Base-by-base conservation (phyloP, 2,329 filamentous ascomycete species). In the Fusarium tjaetaba region DNA sequence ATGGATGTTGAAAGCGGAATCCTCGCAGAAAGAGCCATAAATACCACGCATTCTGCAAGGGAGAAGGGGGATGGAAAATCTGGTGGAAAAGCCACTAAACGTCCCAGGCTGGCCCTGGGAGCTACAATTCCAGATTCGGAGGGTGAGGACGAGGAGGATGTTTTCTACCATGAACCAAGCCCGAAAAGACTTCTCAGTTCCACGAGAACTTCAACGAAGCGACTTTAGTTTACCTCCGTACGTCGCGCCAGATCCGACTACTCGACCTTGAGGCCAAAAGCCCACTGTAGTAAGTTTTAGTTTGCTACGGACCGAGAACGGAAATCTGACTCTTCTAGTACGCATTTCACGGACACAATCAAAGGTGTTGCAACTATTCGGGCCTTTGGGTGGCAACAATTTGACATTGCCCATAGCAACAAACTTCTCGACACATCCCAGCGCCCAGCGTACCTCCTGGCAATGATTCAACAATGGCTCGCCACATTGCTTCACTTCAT, bases 191-290 rank as follows among this genome's bases (percentile, higher is more conserved):
- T n/a, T n/a, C n/a, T n/a, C n/a, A n/a, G n/a, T n/a, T n/a, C n/a
- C n/a, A n/a, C n/a, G n/a, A n/a, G n/a, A n/a, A n/a, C n/a, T n/a
- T n/a, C n/a, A n/a, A n/a, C n/a, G n/a, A n/a, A n/a, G n/a, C n/a
- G n/a, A n/a, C n/a, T n/a, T n/a, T n/a, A n/a, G n/a, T n/a, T n/a
- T n/a, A 39, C 5, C 61, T 66, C 82, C 4, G 78, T 0, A 92
- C 89, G 0, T 91, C 89, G 2, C 82, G 89, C 0, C 90, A 92
- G 76, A 78, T 92, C 13, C 85, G 90, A 55, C 83, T 90, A 26
- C 78, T 92, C 16, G 90, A 92, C 51, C 84, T 92, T 2, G 90
- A 92, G 77, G 85, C 87, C 3, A 91, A 91, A 71, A 86, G 86
- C 2, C 89, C 89, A 0, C 24, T 80, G 4, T 80, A 80, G 75